Evolutionary conservation across 257 asterid genomes (phyloP).

Genomic region (Ballota nigra): DNA sequence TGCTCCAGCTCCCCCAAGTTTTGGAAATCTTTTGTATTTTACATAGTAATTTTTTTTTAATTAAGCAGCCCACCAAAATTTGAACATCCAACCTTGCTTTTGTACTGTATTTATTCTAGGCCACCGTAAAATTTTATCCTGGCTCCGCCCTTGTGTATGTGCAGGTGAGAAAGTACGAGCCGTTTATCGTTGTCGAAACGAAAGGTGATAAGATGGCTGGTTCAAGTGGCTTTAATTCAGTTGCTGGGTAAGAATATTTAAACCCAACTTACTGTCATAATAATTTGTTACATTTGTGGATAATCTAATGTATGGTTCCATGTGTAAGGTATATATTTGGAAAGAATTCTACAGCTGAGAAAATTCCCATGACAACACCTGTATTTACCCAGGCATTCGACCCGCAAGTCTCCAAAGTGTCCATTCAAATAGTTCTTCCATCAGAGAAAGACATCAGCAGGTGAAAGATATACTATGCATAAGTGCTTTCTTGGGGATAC

Average conservation of each 20-base stretch:
- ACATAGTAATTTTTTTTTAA: too few species aligned
- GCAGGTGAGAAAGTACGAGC: conserved; percentile 78
- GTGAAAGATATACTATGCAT: conserved; percentile 26
- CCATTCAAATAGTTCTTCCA: conserved; percentile 86
- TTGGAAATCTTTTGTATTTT: too few species aligned
- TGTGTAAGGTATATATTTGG: conserved; percentile 75
- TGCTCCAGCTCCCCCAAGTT: too few species aligned
- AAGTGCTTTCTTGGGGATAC: neutral
- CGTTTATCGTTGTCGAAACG: conserved; percentile 74
- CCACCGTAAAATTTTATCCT: too few species aligned
- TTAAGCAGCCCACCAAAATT: too few species aligned
- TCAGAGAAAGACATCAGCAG: conserved; percentile 65
- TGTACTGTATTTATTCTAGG: too few species aligned
- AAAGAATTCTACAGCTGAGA: conserved; percentile 70
- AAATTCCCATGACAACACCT: conserved; percentile 91
- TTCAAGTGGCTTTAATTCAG: conserved; percentile 72
- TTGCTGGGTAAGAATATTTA: conserved; percentile 69
- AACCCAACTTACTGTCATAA: neutral
- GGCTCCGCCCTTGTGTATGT: too few species aligned
- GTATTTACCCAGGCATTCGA: conserved; percentile 73
- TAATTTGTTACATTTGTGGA: neutral
- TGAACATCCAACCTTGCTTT: too few species aligned
- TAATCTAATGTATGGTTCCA: conserved; percentile 5
- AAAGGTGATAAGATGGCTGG: conserved; percentile 67
- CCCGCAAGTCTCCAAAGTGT: conserved; percentile 51